phyloP scores from a whole-genome alignment of 2,329 filamentous ascomycete species.

The Byssoonygena ceratinophila region DNA sequence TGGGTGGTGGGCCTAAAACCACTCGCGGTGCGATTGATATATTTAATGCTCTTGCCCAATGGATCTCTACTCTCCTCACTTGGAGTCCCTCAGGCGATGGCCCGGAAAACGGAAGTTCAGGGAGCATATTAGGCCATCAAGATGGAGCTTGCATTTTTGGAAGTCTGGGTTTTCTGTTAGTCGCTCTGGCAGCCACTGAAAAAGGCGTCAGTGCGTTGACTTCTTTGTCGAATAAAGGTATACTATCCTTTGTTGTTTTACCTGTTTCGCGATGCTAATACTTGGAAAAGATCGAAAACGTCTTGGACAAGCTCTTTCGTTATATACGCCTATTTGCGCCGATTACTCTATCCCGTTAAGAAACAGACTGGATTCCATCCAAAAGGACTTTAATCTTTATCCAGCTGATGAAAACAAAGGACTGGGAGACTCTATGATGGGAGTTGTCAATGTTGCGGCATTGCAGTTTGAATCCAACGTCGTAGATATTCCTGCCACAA shows the following conservation, averaged over 20 bases:
- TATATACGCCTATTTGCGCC: constrained; percentile 33
- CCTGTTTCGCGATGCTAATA: background rate
- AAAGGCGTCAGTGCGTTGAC: constrained; percentile 32
- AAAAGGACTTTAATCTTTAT: constrained; percentile 36
- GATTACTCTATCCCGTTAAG: constrained; percentile 32
- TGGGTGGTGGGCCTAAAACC: constrained; percentile 25
- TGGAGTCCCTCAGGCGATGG: constrained; percentile 27
- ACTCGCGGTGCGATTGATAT: constrained; percentile 25
- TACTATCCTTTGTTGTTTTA: background rate
- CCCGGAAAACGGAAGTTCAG: constrained; percentile 17
- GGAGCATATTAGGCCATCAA: constrained; percentile 25
- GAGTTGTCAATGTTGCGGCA: constrained; percentile 35
- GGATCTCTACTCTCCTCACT: constrained; percentile 31
- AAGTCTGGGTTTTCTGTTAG: constrained; percentile 34
- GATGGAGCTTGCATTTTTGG: constrained; percentile 32
- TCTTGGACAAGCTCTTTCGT: constrained; percentile 31
- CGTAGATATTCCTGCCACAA: constrained; percentile 58
- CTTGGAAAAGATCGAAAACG: constrained; percentile 24
- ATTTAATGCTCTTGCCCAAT: constrained; percentile 28
- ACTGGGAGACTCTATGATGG: constrained; percentile 36
- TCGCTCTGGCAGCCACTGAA: constrained; percentile 29
- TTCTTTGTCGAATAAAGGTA: constrained; percentile 28
- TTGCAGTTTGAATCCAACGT: constrained; percentile 46
- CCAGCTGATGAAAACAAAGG: constrained; percentile 33
- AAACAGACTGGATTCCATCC: constrained; percentile 31